These are phyloP conservation scores for Diaporthe ampelina DNA, from an alignment of 2,329 filamentous ascomycete species.

Conservation along the genomic window DNA sequence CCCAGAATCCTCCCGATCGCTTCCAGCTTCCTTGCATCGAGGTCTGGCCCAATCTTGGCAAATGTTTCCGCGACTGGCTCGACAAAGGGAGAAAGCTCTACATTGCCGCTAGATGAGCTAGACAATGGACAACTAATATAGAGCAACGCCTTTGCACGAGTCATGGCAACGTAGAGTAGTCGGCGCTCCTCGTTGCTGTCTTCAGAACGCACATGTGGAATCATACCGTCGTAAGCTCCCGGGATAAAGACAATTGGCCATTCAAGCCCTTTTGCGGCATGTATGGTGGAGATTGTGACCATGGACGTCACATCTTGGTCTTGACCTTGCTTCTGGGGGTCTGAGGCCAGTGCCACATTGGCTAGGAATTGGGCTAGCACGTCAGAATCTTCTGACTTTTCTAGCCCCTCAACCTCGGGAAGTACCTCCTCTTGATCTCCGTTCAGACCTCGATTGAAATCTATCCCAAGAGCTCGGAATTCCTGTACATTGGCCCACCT, in stretches of 20 bases:
- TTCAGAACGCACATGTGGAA: constrained; percentile 89
- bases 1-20: constrained; percentile 80
- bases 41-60: constrained; percentile 76
- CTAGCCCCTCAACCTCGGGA: constrained; percentile 78
- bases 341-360: constrained; percentile 88
- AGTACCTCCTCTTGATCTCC: constrained; percentile 67
- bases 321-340: constrained; percentile 76
- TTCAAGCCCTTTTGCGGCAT: constrained; percentile 94
- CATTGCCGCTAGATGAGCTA: constrained; percentile 68
- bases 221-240: constrained; percentile 88
- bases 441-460: constrained; percentile 69
- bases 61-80: constrained; percentile 65
- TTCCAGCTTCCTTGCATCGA: constrained; percentile 73
- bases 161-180: constrained; percentile 97
- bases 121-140: constrained; percentile 86
- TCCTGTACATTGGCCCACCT: constrained; percentile 93
- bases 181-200: constrained; percentile 90
- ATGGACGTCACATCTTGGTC: constrained; percentile 70
- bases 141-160: constrained; percentile 85
- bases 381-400: constrained; percentile 76
- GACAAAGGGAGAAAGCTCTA: constrained; percentile 81
- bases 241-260: constrained; percentile 97
- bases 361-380: constrained; percentile 84
- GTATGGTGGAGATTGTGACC: constrained; percentile 95
- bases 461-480: constrained; percentile 82